Percentiles rank a stretch among this genome's conserved stretches.
Evolutionary conservation across 768 basidiomycete species (phyloP).

Genomic region (Baorangia bicolor): DNA sequence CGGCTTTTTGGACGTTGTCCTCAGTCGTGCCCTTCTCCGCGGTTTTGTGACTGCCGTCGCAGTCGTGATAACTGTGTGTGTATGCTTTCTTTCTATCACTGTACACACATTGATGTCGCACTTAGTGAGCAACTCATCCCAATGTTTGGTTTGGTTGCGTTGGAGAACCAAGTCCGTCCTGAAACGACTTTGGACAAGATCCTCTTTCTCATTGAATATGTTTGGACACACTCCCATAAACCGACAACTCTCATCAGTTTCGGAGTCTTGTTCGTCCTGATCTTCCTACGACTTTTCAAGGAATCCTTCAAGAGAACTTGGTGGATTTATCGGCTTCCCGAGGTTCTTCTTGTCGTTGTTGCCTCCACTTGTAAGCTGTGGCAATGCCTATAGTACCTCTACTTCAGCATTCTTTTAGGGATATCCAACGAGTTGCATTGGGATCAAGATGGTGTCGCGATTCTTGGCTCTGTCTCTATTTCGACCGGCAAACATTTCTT

Average conservation of each 20-base stretch:
- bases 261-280: slow-evolving; percentile 61
- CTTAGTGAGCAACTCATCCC: slow-evolving; percentile 80
- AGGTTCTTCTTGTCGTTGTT: slow-evolving; percentile 87
- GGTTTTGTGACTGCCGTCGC: slow-evolving; percentile 88
- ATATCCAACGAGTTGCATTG: slow-evolving; percentile 68
- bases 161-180: slow-evolving; percentile 56
- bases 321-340: slow-evolving; percentile 81
- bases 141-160: slow-evolving; percentile 75
- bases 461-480: slow-evolving; percentile 77
- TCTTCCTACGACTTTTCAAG: slow-evolving; percentile 61
- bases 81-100: slow-evolving; percentile 2
- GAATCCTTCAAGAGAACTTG: slow-evolving; percentile 55
- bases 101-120: not conserved
- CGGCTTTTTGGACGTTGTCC: slow-evolving; percentile 91
- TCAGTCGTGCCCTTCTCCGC: slow-evolving; percentile 83
- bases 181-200: slow-evolving; percentile 76
- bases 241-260: slow-evolving; percentile 77
- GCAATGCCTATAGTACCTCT: not conserved
- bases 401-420: slow-evolving; percentile 41
- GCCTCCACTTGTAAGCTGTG: slow-evolving; percentile 68
- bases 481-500: slow-evolving; percentile 62
- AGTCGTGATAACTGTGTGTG: slow-evolving; percentile 81
- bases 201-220: slow-evolving; percentile 65
- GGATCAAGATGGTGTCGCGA: slow-evolving; percentile 77
- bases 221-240: slow-evolving; percentile 53